Percentiles rank a stretch among this genome's conserved stretches.
Conservation (phyloP, 192 early-diverging fungal genomes). For the Kappamyces sp. region DNA sequence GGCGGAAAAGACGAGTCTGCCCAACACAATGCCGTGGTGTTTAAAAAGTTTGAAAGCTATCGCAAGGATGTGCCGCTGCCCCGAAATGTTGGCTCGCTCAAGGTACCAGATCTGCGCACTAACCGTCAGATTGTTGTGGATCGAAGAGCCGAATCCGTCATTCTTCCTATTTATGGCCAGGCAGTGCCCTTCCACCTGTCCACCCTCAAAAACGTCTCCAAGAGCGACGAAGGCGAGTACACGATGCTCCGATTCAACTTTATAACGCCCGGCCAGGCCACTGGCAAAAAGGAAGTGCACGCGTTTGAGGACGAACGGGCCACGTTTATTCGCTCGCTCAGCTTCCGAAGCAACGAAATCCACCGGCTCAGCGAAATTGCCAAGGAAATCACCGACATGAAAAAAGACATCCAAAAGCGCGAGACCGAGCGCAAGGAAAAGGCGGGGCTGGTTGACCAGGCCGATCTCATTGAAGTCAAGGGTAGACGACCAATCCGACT, state of each 20-base stretch:
- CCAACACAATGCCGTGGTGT: constrained; percentile 63
- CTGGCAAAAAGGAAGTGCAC: constrained; percentile 79
- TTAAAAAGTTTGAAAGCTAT: constrained; percentile 94
- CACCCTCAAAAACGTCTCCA: constrained; percentile 88
- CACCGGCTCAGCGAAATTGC: constrained; percentile 78
- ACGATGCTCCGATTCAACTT: constrained; percentile 92
- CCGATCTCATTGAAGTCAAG: constrained; percentile 70
- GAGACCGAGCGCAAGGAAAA: constrained; percentile 92
- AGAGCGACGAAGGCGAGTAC: constrained; percentile 89
- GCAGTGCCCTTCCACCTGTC: constrained; percentile 98
- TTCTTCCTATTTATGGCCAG: constrained; percentile 92
- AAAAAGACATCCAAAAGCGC: constrained; percentile 86
- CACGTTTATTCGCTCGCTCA: constrained; percentile 89
- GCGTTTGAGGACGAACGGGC: constrained; percentile 78
- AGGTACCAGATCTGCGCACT: constrained; percentile 32
- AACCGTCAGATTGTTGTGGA: constrained; percentile 80
- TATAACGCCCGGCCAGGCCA: constrained; percentile 86
- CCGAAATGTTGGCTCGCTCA: constrained; percentile 63
- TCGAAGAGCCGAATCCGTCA: constrained; percentile 74
- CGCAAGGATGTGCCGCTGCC: constrained; percentile 83
- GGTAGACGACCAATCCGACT: constrained; percentile 72
- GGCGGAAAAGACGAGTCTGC: constrained; percentile 50
- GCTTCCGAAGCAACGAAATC: constrained; percentile 83
- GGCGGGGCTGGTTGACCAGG: constrained; percentile 95
- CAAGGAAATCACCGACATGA: constrained; percentile 80